phyloP scores from a whole-genome alignment of 495 filamentous ascomycete genomes.

The Terfezia claveryi region DNA sequence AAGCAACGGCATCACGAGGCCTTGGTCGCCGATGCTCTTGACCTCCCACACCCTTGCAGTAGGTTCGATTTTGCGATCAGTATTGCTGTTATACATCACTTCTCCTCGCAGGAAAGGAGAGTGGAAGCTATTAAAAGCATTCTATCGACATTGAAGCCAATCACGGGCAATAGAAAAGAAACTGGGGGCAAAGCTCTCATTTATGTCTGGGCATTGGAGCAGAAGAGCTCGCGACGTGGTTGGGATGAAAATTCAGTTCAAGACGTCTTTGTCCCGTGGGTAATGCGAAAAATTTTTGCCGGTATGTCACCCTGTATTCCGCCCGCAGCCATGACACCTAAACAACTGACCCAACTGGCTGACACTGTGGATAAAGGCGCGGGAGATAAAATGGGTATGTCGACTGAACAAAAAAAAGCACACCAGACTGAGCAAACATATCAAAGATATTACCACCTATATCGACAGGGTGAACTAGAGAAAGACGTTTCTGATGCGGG shows the following conservation, averaged over 20 bases:
- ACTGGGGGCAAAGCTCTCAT: conserved; percentile 48
- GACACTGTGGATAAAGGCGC: not conserved
- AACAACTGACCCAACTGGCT: not conserved
- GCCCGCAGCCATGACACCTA: not conserved
- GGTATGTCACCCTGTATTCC: not conserved
- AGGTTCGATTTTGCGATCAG: conserved; percentile 84
- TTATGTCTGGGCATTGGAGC: conserved; percentile 95
- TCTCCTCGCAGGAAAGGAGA: conserved; percentile 61
- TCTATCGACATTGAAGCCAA: conserved; percentile 38
- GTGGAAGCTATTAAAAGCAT: conserved; percentile 50
- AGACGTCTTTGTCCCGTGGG: conserved; percentile 94
- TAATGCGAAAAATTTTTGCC: conserved; percentile 24
- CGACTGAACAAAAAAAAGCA: conserved; percentile 5
- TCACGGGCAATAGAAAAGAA: conserved; percentile 17
- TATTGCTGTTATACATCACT: conserved; percentile 85
- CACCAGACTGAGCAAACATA: conserved; percentile 28
- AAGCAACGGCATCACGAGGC: conserved; percentile 21
- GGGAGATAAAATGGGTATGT: conserved; percentile 14
- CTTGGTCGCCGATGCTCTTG: conserved; percentile 49
- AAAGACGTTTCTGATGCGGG: conserved; percentile 53
- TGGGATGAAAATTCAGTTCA: conserved; percentile 76
- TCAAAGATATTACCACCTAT: conserved; percentile 89
- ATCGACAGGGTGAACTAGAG: conserved; percentile 68
- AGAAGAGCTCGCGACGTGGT: conserved; percentile 66
- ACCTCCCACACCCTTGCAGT: conserved; percentile 42